Conservation (phyloP, 2,329 filamentous ascomycete genomes). For the Aspergillus fumigatiaffinis region DNA sequence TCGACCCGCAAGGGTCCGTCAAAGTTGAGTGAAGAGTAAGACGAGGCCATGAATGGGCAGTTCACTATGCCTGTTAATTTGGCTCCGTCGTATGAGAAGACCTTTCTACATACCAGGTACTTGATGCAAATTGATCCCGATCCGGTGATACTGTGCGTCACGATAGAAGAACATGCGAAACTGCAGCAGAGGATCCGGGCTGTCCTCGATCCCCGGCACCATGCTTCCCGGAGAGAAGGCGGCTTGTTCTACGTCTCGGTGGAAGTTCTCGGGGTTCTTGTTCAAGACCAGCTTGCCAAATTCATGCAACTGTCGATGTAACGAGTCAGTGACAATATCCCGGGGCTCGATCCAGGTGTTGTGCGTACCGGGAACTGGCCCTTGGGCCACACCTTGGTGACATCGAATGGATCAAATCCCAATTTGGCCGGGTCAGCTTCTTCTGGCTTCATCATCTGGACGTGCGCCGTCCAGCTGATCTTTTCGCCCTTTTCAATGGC, state of each 20-base stretch:
- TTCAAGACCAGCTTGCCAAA: constrained; percentile 51
- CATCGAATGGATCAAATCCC: constrained; percentile 52
- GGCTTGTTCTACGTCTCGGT: constrained; percentile 49
- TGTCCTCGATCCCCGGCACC: constrained; percentile 50
- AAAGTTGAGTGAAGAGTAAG: constrained; percentile 46
- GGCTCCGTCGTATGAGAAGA: not conserved
- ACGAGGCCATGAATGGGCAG: constrained; percentile 49
- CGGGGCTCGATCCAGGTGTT: not conserved
- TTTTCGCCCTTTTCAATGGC: constrained; percentile 41
- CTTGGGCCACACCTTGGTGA: constrained; percentile 53
- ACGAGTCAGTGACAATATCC: not conserved
- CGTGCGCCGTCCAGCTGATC: constrained; percentile 43
- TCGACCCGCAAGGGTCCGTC: constrained; percentile 49
- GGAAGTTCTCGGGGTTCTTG: constrained; percentile 53
- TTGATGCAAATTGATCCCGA: constrained; percentile 52
- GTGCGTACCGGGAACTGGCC: constrained; percentile 40
- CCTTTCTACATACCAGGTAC: constrained; percentile 31
- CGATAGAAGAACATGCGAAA: constrained; percentile 50
- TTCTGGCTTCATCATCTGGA: constrained; percentile 46
- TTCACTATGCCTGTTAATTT: constrained; percentile 11
- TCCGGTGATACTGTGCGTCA: constrained; percentile 50
- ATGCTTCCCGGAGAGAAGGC: constrained; percentile 51
- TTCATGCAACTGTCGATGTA: constrained; percentile 32
- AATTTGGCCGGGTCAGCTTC: constrained; percentile 47
- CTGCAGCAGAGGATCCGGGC: constrained; percentile 47